Evolutionary conservation across 495 filamentous ascomycete genomes (phyloP).

Genomic region (Aspergillus ostianus): DNA sequence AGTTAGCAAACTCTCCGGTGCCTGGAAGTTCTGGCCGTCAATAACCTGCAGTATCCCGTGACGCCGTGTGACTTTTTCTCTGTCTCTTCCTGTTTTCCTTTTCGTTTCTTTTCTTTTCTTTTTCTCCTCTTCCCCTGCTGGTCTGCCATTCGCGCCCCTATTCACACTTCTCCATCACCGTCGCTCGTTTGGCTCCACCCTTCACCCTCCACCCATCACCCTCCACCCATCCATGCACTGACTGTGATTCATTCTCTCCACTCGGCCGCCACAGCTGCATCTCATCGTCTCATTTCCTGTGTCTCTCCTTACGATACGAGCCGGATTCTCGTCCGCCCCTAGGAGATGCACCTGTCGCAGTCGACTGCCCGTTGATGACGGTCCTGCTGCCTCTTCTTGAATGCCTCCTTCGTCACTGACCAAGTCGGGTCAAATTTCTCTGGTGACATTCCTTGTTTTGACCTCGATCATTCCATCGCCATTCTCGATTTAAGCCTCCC

Average conservation of each 20-base stretch:
- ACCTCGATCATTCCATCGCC: not conserved
- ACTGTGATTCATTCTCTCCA: not conserved
- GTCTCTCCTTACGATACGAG: not conserved
- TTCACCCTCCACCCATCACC: no score
- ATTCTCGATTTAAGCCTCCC: slow-evolving; percentile 2
- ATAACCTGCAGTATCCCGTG: not conserved
- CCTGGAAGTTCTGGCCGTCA: not conserved
- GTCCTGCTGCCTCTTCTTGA: no score
- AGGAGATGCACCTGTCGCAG: not conserved
- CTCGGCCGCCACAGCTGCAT: not conserved
- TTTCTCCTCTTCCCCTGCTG: not conserved
- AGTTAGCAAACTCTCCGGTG: not conserved
- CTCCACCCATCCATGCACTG: no score
- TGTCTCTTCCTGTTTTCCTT: not conserved
- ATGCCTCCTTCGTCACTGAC: not conserved
- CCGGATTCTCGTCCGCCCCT: not conserved
- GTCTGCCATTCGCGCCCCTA: not conserved
- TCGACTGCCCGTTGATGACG: not conserved
- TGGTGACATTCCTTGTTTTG: not conserved
- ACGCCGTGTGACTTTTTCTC: not conserved
- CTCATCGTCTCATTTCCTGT: not conserved
- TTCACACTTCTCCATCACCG: not conserved
- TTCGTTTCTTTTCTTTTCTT: not conserved
- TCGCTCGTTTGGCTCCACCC: not conserved
- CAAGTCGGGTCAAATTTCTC: not conserved